These are phyloP conservation scores for Hypholoma sublateritium DNA, from an alignment of 768 basidiomycete genomes.

Conservation along the genomic window DNA sequence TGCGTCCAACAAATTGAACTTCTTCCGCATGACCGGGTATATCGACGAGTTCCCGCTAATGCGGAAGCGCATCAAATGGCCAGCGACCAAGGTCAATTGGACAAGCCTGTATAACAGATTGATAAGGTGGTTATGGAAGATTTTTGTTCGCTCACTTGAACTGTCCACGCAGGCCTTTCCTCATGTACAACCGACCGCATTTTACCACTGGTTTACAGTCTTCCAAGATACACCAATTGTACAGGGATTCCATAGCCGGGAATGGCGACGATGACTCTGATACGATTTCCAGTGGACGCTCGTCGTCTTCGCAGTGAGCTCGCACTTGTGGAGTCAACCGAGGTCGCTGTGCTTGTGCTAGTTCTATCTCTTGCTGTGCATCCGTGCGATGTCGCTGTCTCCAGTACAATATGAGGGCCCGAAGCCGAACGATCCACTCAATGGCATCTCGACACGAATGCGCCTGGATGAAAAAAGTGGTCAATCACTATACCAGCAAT, in stretches of 20 bases:
- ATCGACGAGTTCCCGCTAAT: conserved; percentile 59
- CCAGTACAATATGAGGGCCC: conserved; percentile 77
- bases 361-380: conserved; percentile 78
- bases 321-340: conserved; percentile 59
- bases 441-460: conserved; percentile 63
- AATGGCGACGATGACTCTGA: conserved; percentile 52
- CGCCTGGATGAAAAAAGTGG: conserved; percentile 41
- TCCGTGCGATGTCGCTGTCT: conserved; percentile 71
- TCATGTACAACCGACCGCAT: conserved; percentile 71
- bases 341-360: conserved; percentile 59
- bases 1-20: conserved; percentile 66
- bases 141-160: conserved; percentile 62
- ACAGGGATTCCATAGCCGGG: conserved; percentile 61
- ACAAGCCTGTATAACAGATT: conserved; percentile 44
- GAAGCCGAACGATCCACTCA: conserved; percentile 85
- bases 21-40: conserved; percentile 53
- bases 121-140: background rate
- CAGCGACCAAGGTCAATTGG: conserved; percentile 73
- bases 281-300: conserved; percentile 49
- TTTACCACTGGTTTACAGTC: conserved; percentile 76
- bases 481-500: background rate
- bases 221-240: conserved; percentile 86
- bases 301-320: conserved; percentile 37
- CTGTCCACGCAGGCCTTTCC: conserved; percentile 68
- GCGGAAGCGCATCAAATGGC: conserved; percentile 71